These are phyloP conservation scores for Xerophyta viscosa DNA, from an alignment of 106 monocot genomes.

Conservation along the genomic window DNA sequence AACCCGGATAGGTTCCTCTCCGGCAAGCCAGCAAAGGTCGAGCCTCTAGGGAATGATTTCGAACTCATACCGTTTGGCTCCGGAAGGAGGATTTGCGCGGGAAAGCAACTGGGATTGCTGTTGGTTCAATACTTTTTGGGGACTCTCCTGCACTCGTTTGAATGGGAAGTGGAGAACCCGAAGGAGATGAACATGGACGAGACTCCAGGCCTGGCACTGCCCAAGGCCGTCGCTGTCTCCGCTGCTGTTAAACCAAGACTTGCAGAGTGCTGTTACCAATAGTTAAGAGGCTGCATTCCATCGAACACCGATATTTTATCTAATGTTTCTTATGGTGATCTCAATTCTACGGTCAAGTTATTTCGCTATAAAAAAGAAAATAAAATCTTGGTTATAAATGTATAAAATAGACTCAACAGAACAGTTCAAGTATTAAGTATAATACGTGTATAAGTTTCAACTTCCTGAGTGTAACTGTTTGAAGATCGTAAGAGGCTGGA, in stretches of 20 bases:
- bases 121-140: constrained; percentile 31
- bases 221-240: background rate
- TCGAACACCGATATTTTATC: too few species aligned
- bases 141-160: constrained; percentile 22
- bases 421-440: too few species aligned
- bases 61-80: constrained; percentile 34
- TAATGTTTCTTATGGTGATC: too few species aligned
- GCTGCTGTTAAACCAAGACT: background rate
- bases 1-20: constrained; percentile 34
- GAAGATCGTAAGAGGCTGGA: too few species aligned
- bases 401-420: too few species aligned
- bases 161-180: constrained; percentile 18
- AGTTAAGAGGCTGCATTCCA: too few species aligned
- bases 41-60: constrained; percentile 17
- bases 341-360: too few species aligned
- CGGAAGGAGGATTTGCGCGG: constrained; percentile 28
- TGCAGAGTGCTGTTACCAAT: background rate
- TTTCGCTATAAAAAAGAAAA: too few species aligned
- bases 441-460: too few species aligned
- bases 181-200: constrained; percentile 21
- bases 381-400: too few species aligned
- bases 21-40: constrained; percentile 12
- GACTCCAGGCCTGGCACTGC: constrained; percentile 9
- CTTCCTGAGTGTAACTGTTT: too few species aligned
- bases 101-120: constrained; percentile 22